Conservation (phyloP, 2,329 filamentous ascomycete species). For the Fonsecaea multimorphosa region DNA sequence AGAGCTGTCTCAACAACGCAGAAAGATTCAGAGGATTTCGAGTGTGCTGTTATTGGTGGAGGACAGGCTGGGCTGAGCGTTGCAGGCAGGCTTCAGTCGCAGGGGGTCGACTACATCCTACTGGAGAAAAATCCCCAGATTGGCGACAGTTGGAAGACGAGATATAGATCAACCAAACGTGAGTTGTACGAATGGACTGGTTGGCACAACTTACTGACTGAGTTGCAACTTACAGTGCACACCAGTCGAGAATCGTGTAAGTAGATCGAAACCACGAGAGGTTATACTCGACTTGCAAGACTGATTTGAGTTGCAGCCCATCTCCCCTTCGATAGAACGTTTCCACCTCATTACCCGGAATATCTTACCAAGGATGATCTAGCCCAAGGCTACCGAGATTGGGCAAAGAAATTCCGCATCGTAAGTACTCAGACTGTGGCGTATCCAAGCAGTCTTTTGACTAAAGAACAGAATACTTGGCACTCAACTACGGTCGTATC, state of each 20-base stretch:
- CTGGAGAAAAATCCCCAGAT: constrained; percentile 52
- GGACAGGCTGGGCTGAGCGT: constrained; percentile 54
- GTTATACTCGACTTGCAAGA: constrained; percentile 9
- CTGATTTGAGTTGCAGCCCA: constrained; percentile 23
- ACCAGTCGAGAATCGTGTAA: constrained; percentile 16
- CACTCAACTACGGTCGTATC: constrained; percentile 48
- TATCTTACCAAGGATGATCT: constrained; percentile 40
- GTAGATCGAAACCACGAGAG: neutral
- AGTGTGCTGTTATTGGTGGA: constrained; percentile 47
- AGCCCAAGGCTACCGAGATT: constrained; percentile 28
- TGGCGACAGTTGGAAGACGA: constrained; percentile 54
- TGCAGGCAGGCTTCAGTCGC: constrained; percentile 53
- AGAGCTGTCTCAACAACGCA: constrained; percentile 42
- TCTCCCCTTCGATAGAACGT: constrained; percentile 41
- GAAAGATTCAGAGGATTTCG: constrained; percentile 47
- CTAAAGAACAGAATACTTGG: constrained; percentile 50
- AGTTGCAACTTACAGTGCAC: constrained; percentile 32
- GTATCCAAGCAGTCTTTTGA: neutral
- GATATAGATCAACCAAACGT: constrained; percentile 52
- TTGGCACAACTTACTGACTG: constrained; percentile 41
- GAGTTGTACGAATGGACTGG: neutral
- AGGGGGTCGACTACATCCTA: constrained; percentile 51
- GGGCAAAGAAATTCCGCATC: constrained; percentile 39
- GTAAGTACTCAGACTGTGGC: constrained; percentile 9
- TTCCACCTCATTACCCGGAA: constrained; percentile 35